Base-by-base conservation (phyloP, 805 yeast genomes). In the Metschnikowia lachancei region DNA sequence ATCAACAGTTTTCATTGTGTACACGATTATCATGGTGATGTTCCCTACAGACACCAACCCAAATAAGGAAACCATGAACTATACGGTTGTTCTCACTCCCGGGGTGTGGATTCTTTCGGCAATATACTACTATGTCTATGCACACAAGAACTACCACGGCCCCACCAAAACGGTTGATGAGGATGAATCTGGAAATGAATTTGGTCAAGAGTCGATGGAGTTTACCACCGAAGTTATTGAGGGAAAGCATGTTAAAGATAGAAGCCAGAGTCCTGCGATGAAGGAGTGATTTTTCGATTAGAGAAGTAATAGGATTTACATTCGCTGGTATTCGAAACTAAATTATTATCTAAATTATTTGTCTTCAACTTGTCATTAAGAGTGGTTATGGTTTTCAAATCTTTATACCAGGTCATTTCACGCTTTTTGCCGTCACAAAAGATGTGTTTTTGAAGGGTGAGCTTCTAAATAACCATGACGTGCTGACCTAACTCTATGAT, bases 61-160 rank as follows among this genome's bases (percentile, higher is more conserved):
- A 5, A 63, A 66, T 26, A 69, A 69, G 46, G 63, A 64, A 0
- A 65, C 78, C 17, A 84, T 85, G 92, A 85, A 85, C 65, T 85
- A 85, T 61, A 80, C 88, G 0, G 75, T 76, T 52, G 86, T 80
- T 2, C 81, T 84, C 47, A 82, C 80, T 20, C 76, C 78, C 26
- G 83, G 83, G 7, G 75, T 79, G 14, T 80, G 85, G 85, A 47
- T 78, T 4, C 64, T 81, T 16, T 71, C 85, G 0, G 56, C 74
- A 46, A 41, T 74, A 0, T 82, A 82, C 62, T 83, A 78, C 64
- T 71, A 61, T 45, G 60, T 69, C 4, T 75, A 75, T 58, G 85
- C 82, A 3, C 72, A 76, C 49, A 78, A 74, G 55, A 66, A 70
- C 58, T 83, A 78, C 68, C 59, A 70, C 28, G 89, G 89, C 7